Base-by-base conservation (phyloP, 495 filamentous ascomycete genomes). In the Hamigera avellanea region DNA sequence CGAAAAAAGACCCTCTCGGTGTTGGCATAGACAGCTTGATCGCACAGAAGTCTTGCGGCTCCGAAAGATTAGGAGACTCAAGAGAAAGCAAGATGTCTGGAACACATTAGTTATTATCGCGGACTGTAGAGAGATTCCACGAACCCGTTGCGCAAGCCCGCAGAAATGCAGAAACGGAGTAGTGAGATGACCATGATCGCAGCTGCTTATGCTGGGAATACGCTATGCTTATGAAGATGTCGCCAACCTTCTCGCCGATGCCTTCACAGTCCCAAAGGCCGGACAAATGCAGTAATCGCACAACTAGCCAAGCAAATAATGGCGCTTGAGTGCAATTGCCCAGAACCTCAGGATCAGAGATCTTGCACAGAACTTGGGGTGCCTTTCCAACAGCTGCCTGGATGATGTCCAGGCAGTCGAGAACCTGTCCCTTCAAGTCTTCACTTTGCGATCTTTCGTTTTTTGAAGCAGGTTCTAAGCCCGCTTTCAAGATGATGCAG, bases 401-500 rank as follows among this genome's bases (percentile, higher is more conserved):
- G 23, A 96, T 72, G 6, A 86, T 83, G 39, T 79, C 68, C 29
- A 88, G 59, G 38, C 83, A 86, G 46, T 80, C 72, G 2, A 57
- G 46, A 3, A 77, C 69, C 48, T 86, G 76, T 8, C 62, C 52
- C 21, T 78, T 56, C 26, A 81, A 40, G 31, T 56, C 56, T 14
- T 43, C 62, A 46, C 83, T 82, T 14, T 78, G 72, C 41, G 35
- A 32, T 16, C 19, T 36, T 32, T 81, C 72, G 44, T 81, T 67
- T 41, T 66, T 62, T 14, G 54, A 43, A 26, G 80, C 66, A 25
- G 65, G 64, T 37, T 83, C 83, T 2, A 98, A 57, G 14, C 88
- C 82, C 30, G 85, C 84, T 47, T 83, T 76, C 33, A 83, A 70
- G 44, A 93, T 80, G 41, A 94, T 80, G 44, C 78, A 80, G 23